Conservation (phyloP, 2,329 filamentous ascomycete species). For the Fusarium pseudoanthophilum region DNA sequence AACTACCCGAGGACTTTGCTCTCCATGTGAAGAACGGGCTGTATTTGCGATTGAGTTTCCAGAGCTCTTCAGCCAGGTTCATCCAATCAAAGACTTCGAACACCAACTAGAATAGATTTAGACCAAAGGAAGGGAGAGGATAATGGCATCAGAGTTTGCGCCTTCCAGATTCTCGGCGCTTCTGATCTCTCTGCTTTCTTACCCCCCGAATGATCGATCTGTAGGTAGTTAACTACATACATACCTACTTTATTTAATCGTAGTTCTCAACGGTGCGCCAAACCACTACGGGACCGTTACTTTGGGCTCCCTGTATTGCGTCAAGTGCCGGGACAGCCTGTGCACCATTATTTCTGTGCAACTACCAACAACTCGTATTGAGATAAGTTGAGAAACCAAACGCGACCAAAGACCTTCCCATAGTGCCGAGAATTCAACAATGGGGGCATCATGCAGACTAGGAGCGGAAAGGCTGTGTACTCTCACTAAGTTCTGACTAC, state of each 20-base stretch:
- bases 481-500: conserved; percentile 36
- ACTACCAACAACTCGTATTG: conserved; percentile 41
- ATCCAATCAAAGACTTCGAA: conserved; percentile 22
- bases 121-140: conserved; percentile 4
- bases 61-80: conserved; percentile 4
- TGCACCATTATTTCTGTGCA: conserved; percentile 32
- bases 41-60: conserved; percentile 18
- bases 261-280: conserved; percentile 37
- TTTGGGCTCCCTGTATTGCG: conserved; percentile 30
- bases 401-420: conserved; percentile 8
- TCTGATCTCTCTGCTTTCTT: conserved; percentile 11
- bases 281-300: conserved; percentile 29
- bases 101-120: conserved; percentile 25
- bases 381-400: conserved; percentile 37
- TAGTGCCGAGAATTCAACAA: conserved; percentile 27
- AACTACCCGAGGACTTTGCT: conserved; percentile 34
- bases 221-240: not conserved
- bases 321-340: conserved; percentile 35
- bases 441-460: conserved; percentile 26
- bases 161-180: conserved; percentile 32
- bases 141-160: conserved; percentile 38
- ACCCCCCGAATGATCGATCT: conserved; percentile 14
- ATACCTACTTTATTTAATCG: not conserved
- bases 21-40: not conserved
- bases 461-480: conserved; percentile 27